Evolutionary conservation across 352 stramenopile species (phyloP).

Genomic region (Blastocystis hominis): DNA sequence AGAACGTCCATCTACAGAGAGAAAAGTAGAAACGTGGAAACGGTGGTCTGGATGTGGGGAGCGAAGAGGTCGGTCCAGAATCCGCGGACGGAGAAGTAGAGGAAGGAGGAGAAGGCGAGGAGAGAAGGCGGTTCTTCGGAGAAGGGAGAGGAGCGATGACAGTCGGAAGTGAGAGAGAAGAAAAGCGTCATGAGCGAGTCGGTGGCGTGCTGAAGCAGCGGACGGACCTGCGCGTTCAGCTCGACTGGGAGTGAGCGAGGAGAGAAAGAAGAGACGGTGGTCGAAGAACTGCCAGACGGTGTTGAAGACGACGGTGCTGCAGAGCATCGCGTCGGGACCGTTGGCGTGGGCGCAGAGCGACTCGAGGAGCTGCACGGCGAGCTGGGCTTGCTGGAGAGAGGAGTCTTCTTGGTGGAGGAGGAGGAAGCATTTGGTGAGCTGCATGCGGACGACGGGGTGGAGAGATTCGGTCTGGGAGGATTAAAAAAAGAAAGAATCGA

Average conservation of each 20-base stretch:
- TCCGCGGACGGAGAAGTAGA: neutral
- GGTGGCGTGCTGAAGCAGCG: neutral
- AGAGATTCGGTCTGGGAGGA: neutral
- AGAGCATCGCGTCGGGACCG: neutral
- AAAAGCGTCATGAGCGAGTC: neutral
- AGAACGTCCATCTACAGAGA: neutral
- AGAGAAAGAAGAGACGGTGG: neutral
- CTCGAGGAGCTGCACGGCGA: neutral
- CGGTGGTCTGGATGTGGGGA: neutral
- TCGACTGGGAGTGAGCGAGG: neutral
- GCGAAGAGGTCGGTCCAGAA: neutral
- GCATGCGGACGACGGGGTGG: neutral
- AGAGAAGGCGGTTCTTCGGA: neutral
- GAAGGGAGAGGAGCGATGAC: neutral
- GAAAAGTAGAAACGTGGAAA: too few relatives aligned
- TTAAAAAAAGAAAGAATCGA: neutral
- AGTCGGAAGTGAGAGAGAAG: neutral
- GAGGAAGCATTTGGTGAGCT: neutral
- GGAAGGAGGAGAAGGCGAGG: neutral
- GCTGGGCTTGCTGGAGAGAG: neutral
- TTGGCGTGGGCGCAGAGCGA: neutral
- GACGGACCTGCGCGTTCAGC: neutral
- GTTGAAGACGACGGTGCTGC: neutral
- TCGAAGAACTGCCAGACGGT: neutral
- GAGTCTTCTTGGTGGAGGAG: neutral